phyloP scores from a whole-genome alignment of 108 stramenopile species.

The Nitzschia sp. region DNA sequence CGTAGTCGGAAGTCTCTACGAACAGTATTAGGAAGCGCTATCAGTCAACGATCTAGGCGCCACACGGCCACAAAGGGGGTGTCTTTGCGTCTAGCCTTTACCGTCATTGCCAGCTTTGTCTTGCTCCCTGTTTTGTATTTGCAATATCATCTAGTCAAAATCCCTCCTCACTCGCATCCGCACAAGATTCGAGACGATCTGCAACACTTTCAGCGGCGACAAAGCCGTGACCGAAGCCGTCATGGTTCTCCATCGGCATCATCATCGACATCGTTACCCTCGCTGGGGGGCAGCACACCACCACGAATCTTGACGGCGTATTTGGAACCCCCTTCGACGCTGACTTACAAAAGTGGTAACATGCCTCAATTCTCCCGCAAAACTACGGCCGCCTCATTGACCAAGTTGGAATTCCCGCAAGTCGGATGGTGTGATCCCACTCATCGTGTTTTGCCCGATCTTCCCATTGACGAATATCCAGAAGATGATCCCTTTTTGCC shows the following conservation, averaged over 20 bases:
- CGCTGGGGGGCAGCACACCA: no score
- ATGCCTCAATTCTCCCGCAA: not conserved
- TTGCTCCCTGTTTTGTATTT: not conserved
- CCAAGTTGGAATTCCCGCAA: slow-evolving; percentile 6
- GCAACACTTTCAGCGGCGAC: no score
- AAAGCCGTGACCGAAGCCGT: no score
- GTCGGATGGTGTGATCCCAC: not conserved
- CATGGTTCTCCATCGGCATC: no score
- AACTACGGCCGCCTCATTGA: not conserved
- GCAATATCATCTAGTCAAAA: not conserved
- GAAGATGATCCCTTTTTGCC: slow-evolving; percentile 80
- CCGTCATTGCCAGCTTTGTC: not conserved
- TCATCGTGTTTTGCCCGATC: slow-evolving; percentile 39
- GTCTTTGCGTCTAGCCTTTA: not conserved
- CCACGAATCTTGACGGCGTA: slow-evolving; percentile 22
- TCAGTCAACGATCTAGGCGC: no score
- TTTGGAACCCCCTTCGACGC: slow-evolving; percentile 26
- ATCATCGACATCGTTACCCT: no score
- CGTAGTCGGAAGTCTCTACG: no score
- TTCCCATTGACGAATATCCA: slow-evolving; percentile 65
- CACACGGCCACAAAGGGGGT: not conserved
- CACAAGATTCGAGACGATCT: not conserved
- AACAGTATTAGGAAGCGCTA: no score
- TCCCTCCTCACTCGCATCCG: not conserved
- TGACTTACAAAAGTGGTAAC: not conserved